These are phyloP conservation scores for Fusarium poae DNA, from an alignment of 2,329 filamentous ascomycete genomes.

Conservation along the genomic window DNA sequence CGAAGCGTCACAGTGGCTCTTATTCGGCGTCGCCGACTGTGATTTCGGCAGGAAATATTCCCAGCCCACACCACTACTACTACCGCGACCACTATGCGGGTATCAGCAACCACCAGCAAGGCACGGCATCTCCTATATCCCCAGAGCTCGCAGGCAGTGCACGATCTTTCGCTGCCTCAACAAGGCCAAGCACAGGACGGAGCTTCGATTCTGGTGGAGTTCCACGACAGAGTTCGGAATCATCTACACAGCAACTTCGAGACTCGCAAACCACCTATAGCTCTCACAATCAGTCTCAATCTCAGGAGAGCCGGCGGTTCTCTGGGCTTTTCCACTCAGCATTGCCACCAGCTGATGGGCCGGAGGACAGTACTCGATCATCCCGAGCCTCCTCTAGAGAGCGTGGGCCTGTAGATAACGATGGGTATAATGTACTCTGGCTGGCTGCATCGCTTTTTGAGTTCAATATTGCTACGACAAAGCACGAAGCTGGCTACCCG, in stretches of 20 bases:
- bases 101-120: conserved; percentile 57
- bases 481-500: conserved; percentile 93
- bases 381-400: conserved; percentile 73
- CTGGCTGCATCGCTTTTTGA: conserved; percentile 94
- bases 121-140: conserved; percentile 68
- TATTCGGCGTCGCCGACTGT: conserved; percentile 71
- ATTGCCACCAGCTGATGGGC: conserved; percentile 80
- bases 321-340: conserved; percentile 90
- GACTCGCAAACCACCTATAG: conserved; percentile 69
- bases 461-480: conserved; percentile 94
- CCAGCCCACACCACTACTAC: conserved; percentile 68
- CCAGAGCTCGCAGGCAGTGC: conserved; percentile 66
- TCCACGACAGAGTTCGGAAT: conserved; percentile 67
- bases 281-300: conserved; percentile 60
- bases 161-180: conserved; percentile 61
- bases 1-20: conserved; percentile 74
- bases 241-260: conserved; percentile 59
- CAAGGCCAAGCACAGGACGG: conserved; percentile 70
- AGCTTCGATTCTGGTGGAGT: conserved; percentile 68
- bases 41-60: conserved; percentile 50
- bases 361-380: conserved; percentile 65
- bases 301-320: conserved; percentile 67
- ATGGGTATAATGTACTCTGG: conserved; percentile 83
- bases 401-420: conserved; percentile 63
- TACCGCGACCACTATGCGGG: conserved; percentile 61